Evolutionary conservation across 768 basidiomycete genomes (phyloP).

Genomic region (Rhodocollybia butyracea): DNA sequence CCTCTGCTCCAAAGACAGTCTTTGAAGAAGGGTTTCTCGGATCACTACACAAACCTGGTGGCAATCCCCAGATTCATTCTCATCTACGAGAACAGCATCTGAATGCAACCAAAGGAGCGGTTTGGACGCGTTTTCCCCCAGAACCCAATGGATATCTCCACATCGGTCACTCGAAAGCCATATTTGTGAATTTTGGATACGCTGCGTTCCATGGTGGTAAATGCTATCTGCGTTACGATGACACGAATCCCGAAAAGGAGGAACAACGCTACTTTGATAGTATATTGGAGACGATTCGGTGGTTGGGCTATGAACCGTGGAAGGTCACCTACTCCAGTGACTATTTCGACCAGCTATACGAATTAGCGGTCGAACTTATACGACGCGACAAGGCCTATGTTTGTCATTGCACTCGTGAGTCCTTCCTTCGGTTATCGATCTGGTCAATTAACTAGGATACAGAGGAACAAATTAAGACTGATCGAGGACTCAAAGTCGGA

Average conservation of each 20-base stretch:
- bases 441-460: not conserved
- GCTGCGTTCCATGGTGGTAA: slow-evolving; percentile 91
- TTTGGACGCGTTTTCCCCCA: slow-evolving; percentile 96
- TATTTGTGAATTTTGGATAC: slow-evolving; percentile 98
- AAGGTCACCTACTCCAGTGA: slow-evolving; percentile 99
- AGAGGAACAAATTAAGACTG: slow-evolving; percentile 92
- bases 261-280: slow-evolving; percentile 96
- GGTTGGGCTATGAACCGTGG: slow-evolving; percentile 98
- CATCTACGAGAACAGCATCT: slow-evolving; percentile 81
- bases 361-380: slow-evolving; percentile 85
- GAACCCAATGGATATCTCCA: slow-evolving; percentile 98
- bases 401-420: slow-evolving; percentile 92
- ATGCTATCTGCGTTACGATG: slow-evolving; percentile 94
- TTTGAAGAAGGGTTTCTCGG: slow-evolving; percentile 96
- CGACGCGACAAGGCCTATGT: slow-evolving; percentile 92
- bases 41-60: slow-evolving; percentile 88
- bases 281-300: slow-evolving; percentile 91
- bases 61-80: slow-evolving; percentile 82
- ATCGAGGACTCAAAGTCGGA: slow-evolving; percentile 83
- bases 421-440: not conserved
- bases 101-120: slow-evolving; percentile 71
- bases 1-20: slow-evolving; percentile 53
- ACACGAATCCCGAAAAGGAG: slow-evolving; percentile 98
- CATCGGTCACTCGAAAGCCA: slow-evolving; percentile 97
- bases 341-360: slow-evolving; percentile 86